phyloP scores from a whole-genome alignment of 176 grass and related monocot species.

The Poa annua region DNA sequence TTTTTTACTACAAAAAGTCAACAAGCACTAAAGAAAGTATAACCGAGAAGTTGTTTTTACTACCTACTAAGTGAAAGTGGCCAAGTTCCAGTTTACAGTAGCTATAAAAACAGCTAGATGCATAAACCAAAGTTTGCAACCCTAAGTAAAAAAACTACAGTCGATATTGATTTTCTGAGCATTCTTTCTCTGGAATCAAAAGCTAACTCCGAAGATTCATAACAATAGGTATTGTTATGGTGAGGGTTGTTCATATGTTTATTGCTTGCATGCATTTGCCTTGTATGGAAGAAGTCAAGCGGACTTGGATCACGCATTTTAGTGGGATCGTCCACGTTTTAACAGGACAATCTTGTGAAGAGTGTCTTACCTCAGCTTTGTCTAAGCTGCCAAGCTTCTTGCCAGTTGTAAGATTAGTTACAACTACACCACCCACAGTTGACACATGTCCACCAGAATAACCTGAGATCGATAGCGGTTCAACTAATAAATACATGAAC shows the following conservation, averaged over 20 bases:
- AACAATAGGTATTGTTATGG: neutral
- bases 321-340: neutral
- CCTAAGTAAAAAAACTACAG: neutral
- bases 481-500: conserved; percentile 25
- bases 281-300: neutral
- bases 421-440: conserved; percentile 81
- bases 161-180: neutral
- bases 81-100: neutral
- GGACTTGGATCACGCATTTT: neutral
- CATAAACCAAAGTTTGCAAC: conserved; percentile 3
- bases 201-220: neutral
- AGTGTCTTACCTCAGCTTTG: conserved; percentile 79
- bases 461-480: conserved; percentile 45
- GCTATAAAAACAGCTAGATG: conserved; percentile 25
- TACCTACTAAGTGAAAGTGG: neutral
- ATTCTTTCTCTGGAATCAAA: conserved; percentile 15
- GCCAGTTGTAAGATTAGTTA: conserved; percentile 90
- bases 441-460: conserved; percentile 93
- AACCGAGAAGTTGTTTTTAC: too few species aligned
- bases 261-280: neutral
- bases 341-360: conserved; percentile 12
- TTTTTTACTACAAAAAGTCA: too few species aligned
- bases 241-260: conserved; percentile 9
- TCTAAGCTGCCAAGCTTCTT: conserved; percentile 70
- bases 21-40: too few species aligned